A percentile compares a stretch with the other conserved stretches of the same genome.
phyloP scores from a whole-genome alignment of 139 green algal genomes.

The Chlamydomonas sp. region DNA sequence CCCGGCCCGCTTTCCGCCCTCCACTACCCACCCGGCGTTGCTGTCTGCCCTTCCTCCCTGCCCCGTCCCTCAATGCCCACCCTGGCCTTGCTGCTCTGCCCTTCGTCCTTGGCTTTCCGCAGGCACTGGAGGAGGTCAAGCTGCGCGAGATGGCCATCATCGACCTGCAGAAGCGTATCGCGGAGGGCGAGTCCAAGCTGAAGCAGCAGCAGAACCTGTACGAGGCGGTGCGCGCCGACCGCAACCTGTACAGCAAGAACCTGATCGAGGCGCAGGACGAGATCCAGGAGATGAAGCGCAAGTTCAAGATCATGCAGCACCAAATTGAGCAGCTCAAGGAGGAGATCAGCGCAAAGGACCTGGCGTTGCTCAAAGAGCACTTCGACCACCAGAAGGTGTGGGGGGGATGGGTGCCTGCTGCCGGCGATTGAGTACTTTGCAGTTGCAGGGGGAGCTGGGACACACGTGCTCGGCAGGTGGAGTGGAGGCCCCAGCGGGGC shows the following conservation, averaged over 20 bases:
- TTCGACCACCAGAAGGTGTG: constrained; percentile 91
- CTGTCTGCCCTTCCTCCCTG: background rate
- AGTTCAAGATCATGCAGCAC: constrained; percentile 92
- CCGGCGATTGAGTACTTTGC: background rate
- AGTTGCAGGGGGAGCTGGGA: background rate
- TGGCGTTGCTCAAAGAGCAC: constrained; percentile 88
- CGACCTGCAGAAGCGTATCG: constrained; percentile 92
- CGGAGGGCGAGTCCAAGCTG: constrained; percentile 83
- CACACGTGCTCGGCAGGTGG: background rate
- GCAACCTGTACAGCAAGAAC: constrained; percentile 93
- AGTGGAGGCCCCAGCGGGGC: background rate
- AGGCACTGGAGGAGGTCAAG: constrained; percentile 89
- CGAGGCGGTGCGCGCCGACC: constrained; percentile 77
- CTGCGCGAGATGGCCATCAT: constrained; percentile 86
- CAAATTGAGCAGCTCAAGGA: constrained; percentile 93
- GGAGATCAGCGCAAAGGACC: constrained; percentile 87
- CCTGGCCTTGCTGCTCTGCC: background rate
- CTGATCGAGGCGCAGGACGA: constrained; percentile 91
- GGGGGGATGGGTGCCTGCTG: background rate
- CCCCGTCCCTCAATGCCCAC: background rate
- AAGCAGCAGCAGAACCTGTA: constrained; percentile 93
- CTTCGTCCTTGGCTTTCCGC: background rate
- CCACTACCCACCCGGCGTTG: background rate
- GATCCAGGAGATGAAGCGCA: constrained; percentile 93
- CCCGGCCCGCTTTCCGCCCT: too few relatives aligned